These are phyloP conservation scores for Geranium brycei DNA, from an alignment of 345 rosid genomes.

Conservation along the genomic window DNA sequence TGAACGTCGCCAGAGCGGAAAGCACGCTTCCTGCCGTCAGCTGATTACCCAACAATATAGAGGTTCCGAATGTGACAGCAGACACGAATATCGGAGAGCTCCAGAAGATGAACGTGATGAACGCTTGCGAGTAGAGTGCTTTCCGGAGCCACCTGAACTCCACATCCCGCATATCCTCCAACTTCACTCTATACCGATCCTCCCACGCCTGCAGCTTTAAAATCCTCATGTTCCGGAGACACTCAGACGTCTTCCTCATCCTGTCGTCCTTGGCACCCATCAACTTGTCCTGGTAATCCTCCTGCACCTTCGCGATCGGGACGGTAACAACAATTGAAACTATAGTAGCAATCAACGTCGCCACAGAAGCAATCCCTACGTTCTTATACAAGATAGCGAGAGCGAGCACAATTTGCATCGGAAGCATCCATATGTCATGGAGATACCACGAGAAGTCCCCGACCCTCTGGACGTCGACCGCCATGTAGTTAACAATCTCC, in stretches of 20 bases:
- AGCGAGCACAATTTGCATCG: slow-evolving; percentile 88
- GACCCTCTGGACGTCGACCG: slow-evolving; percentile 92
- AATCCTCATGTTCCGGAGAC: slow-evolving; percentile 96
- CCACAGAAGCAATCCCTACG: slow-evolving; percentile 86
- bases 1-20: slow-evolving; percentile 95
- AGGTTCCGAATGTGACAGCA: slow-evolving; percentile 84
- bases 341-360: slow-evolving; percentile 82
- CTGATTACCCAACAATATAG: slow-evolving; percentile 68
- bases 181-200: slow-evolving; percentile 58
- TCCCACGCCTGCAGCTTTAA: slow-evolving; percentile 99
- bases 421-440: slow-evolving; percentile 99
- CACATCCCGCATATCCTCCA: slow-evolving; percentile 87
- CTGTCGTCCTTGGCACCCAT: slow-evolving; percentile 99
- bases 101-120: slow-evolving; percentile 93
- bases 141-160: slow-evolving; percentile 88
- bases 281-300: slow-evolving; percentile 86
- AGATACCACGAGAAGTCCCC: slow-evolving; percentile 99
- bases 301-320: slow-evolving; percentile 83
- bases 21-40: slow-evolving; percentile 99
- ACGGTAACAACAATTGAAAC: slow-evolving; percentile 71
- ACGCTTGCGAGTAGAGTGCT: slow-evolving; percentile 97
- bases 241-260: slow-evolving; percentile 98
- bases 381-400: slow-evolving; percentile 85
- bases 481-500: slow-evolving; percentile 95
- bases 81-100: slow-evolving; percentile 99